A percentile compares a stretch with the other conserved stretches of the same genome.
Evolutionary conservation across 805 yeast species (phyloP).

Genomic region (Suhomyces kilbournensis): DNA sequence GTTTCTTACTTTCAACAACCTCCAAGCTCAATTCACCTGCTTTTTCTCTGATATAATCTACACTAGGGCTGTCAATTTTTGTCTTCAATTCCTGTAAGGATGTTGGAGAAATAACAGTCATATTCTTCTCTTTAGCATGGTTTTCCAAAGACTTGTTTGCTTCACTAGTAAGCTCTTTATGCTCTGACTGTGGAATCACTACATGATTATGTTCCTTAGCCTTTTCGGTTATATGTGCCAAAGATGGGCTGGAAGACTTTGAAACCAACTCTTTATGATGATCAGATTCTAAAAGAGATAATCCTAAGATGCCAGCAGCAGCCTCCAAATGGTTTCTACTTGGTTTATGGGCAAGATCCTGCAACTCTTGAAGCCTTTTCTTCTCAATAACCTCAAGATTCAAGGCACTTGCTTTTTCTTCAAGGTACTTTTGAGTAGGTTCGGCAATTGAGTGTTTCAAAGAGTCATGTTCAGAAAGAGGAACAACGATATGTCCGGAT

Average conservation of each 20-base stretch:
- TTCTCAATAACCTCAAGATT: conserved; percentile 8
- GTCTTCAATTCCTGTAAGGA: conserved; percentile 16
- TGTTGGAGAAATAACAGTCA: conserved; percentile 10
- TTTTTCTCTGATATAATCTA: conserved; percentile 13
- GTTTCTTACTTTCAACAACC: conserved; percentile 8
- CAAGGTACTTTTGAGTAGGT: conserved; percentile 7
- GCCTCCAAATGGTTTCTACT: conserved; percentile 7
- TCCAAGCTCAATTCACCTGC: conserved; percentile 8
- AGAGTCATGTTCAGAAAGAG: conserved; percentile 2
- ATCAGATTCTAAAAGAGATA: conserved; percentile 4
- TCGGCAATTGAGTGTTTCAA: not conserved
- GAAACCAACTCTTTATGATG: conserved; percentile 1
- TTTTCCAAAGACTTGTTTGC: conserved; percentile 11
- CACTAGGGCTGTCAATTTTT: conserved; percentile 11
- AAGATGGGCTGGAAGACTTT: conserved; percentile 12
- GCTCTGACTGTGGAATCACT: not conserved
- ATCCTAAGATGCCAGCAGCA: conserved; percentile 8
- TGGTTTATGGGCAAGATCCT: conserved; percentile 12
- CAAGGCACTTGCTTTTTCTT: not conserved
- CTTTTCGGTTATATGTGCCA: conserved; percentile 11
- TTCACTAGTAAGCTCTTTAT: not conserved
- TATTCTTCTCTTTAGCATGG: conserved; percentile 9
- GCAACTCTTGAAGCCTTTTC: not conserved
- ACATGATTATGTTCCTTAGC: conserved; percentile 7
- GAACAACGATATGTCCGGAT: conserved; percentile 3